Evolutionary conservation across 768 basidiomycete genomes (phyloP), one percentile per base, ranked within the genome.

Genomic region (Trametes sanguinea): DNA sequence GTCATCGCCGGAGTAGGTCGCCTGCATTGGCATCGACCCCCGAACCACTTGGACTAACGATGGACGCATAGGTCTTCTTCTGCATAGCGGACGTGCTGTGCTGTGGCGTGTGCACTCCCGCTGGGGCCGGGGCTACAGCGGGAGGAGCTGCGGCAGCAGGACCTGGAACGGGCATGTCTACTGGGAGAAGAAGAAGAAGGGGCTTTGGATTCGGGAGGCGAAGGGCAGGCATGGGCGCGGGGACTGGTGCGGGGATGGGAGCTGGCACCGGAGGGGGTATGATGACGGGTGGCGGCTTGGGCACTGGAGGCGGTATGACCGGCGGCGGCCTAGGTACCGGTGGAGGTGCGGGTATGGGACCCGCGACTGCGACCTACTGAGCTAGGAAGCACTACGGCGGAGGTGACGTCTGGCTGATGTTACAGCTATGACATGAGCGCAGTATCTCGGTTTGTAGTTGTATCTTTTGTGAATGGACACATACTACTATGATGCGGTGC

Each of bases 11-110:
- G 47, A 30, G 62, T 63, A 35, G 2, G 61, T 61, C 37, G 6
- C 45, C 22, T 30, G 47, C 29, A 4, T 22, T 17, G 22, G 22
- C 22, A 13, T n/a, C 17, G 17, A 22, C 1, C 22, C 30, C 3
- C 33, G 27, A 7, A 6, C 17, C 44, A 44, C 16, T 6, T 13
- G 10, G 43, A 6, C n/a, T 6, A 44, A 10, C 43, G 11, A 9
- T 44, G 6, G 43, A 14, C 43, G 6, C 43, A 44, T 14, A 63
- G 62, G 32, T 63, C 17, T 30, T 63, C 22, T 51, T 29, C 17
- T 57, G 57, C 35, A 58, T 63, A 56, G 42, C 43, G 3, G 53
- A 54, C 30, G 53, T 54, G 7, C 39, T 63, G 35, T 63, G 62
- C 57, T 63, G 62, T 32, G 61, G 61, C 32, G 43, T 50, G 35